Evolutionary conservation across 192 early-diverging fungal genomes (phyloP).

Genomic region (Coemansia sp.): DNA sequence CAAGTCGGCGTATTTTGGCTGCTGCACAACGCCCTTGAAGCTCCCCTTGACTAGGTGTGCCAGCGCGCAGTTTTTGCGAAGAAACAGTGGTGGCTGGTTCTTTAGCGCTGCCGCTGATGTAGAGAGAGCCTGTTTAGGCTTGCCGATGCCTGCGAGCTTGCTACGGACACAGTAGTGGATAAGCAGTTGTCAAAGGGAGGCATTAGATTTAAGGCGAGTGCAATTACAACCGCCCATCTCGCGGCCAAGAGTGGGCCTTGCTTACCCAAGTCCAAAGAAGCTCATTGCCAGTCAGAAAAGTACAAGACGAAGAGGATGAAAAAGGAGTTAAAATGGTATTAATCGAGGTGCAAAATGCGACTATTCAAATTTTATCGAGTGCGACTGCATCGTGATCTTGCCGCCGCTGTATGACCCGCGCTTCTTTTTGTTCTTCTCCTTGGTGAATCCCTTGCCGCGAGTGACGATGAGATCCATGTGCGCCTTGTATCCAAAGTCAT

Average conservation of each 20-base stretch:
- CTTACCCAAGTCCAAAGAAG: slow-evolving; percentile 53
- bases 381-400: slow-evolving; percentile 74
- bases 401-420: slow-evolving; percentile 92
- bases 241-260: not conserved
- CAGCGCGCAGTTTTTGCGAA: slow-evolving; percentile 69
- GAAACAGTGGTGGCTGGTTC: slow-evolving; percentile 51
- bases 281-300: slow-evolving; percentile 25
- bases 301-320: not conserved
- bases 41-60: slow-evolving; percentile 81
- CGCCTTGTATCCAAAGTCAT: slow-evolving; percentile 87
- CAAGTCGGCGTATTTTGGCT: slow-evolving; percentile 86
- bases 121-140: slow-evolving; percentile 37
- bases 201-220: not conserved
- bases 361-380: slow-evolving; percentile 83
- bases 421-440: slow-evolving; percentile 98
- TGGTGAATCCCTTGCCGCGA: slow-evolving; percentile 87
- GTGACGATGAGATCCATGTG: slow-evolving; percentile 88
- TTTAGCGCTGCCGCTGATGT: slow-evolving; percentile 20
- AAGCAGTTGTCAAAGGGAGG: not conserved
- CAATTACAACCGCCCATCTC: not conserved
- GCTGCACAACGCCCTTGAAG: slow-evolving; percentile 83
- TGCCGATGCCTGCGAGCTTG: slow-evolving; percentile 49
- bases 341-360: not conserved
- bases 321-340: not conserved
- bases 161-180: slow-evolving; percentile 11